Percentiles rank a stretch among this genome's conserved stretches.
Evolutionary conservation across 257 asterid genomes (phyloP).

Genomic region (Solanum okadae): DNA sequence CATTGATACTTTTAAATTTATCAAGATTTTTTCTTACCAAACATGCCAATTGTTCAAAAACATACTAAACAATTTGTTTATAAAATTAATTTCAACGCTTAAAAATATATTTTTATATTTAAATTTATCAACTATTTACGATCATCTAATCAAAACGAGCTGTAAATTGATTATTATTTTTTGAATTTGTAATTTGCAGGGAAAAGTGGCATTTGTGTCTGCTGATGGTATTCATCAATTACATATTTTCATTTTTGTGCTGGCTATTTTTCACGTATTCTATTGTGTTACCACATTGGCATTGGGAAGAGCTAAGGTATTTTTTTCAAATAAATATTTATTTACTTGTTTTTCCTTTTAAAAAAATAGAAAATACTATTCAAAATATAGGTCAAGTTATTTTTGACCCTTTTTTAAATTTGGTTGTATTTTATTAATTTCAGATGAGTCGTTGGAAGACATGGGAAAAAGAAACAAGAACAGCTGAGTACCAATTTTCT

Average conservation of each 20-base stretch:
- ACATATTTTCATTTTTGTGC: conserved; percentile 69
- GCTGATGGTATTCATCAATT: conserved; percentile 72
- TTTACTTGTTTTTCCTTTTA: not conserved
- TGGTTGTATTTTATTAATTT: not conserved
- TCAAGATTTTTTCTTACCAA: too few relatives aligned
- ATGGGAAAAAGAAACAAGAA: conserved; percentile 76
- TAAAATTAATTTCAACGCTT: not conserved
- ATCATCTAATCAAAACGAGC: not conserved
- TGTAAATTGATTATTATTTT: not conserved
- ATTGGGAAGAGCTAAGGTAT: conserved; percentile 72
- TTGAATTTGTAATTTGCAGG: conserved; percentile 28
- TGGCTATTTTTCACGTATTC: conserved; percentile 73
- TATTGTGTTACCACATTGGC: conserved; percentile 63
- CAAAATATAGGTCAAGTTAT: too few relatives aligned
- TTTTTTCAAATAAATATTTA: not conserved
- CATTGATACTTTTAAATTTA: too few relatives aligned
- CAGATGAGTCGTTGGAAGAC: conserved; percentile 81
- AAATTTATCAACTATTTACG: not conserved
- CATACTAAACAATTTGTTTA: not conserved
- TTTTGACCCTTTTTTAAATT: not conserved
- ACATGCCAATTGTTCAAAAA: not conserved
- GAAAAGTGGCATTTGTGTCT: conserved; percentile 59
- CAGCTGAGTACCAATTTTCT: conserved; percentile 62
- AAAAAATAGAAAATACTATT: not conserved
- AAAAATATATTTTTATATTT: not conserved